These are phyloP conservation scores for Nakataea oryzae DNA, from an alignment of 2,329 filamentous ascomycete species.

Conservation along the genomic window DNA sequence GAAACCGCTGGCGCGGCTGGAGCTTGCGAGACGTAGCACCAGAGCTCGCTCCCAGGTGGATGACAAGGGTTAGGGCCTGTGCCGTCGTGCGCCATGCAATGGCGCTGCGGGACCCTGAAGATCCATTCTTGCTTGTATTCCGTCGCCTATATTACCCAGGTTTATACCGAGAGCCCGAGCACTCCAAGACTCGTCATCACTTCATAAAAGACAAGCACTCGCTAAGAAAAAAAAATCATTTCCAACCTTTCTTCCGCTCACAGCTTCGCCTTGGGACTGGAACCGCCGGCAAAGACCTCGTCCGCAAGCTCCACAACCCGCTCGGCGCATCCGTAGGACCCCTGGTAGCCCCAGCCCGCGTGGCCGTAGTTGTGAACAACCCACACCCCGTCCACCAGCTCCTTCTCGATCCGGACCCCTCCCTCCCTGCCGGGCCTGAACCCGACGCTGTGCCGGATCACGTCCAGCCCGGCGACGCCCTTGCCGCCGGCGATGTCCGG, in stretches of 20 bases:
- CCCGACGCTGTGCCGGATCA: slow-evolving; percentile 76
- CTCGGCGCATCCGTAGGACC: slow-evolving; percentile 60
- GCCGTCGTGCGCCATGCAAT: too few relatives aligned
- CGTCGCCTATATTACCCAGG: not conserved
- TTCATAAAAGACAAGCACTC: too few relatives aligned
- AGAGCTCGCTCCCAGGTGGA: not conserved
- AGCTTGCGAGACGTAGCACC: not conserved
- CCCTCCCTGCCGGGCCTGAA: slow-evolving; percentile 64
- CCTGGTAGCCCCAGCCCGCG: slow-evolving; percentile 66
- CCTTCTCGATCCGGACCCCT: slow-evolving; percentile 67
- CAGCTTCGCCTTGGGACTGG: not conserved
- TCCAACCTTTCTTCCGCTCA: slow-evolving; percentile 12
- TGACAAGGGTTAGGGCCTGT: not conserved
- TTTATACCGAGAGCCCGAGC: too few relatives aligned
- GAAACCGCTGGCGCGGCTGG: not conserved
- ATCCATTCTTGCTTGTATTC: too few relatives aligned
- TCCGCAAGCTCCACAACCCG: slow-evolving; percentile 56
- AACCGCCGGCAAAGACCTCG: slow-evolving; percentile 34
- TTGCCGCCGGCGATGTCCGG: slow-evolving; percentile 51
- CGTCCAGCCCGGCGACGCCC: slow-evolving; percentile 61
- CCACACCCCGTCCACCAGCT: slow-evolving; percentile 37
- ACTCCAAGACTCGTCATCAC: too few relatives aligned
- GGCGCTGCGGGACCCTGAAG: too few relatives aligned
- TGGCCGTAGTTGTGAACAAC: slow-evolving; percentile 80
- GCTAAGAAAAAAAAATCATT: too few relatives aligned